Evolutionary conservation across 1,284 basidiomycete genomes (phyloP).

Genomic region (Pascua sp.): DNA sequence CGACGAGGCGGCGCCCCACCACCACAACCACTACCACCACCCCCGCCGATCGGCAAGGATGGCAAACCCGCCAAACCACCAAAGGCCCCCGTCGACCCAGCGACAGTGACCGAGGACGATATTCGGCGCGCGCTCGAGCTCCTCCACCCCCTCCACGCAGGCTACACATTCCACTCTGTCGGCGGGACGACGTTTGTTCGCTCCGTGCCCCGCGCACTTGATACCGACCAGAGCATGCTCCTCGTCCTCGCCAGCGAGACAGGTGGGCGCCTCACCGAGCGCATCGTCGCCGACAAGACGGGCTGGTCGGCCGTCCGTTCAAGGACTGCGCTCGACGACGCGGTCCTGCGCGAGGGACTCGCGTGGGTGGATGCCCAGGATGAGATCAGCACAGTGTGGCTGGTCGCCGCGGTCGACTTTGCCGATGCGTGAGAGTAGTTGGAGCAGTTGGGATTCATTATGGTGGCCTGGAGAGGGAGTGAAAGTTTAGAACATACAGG

Average conservation of each 20-base stretch:
- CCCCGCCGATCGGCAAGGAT: not conserved
- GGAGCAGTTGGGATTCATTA: not conserved
- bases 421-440: conserved; percentile 11
- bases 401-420: conserved; percentile 39
- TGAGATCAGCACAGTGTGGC: conserved; percentile 29
- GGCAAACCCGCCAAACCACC: no score
- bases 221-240: conserved; percentile 73
- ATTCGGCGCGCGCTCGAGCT: conserved; percentile 80
- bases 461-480: not conserved
- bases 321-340: conserved; percentile 75
- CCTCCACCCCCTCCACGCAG: conserved; percentile 78
- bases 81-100: not conserved
- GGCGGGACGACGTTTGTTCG: conserved; percentile 33
- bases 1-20: conserved; percentile 44
- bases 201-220: conserved; percentile 60
- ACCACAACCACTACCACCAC: not conserved
- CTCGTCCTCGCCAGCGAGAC: conserved; percentile 67
- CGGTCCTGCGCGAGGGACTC: conserved; percentile 81
- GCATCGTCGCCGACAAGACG: conserved; percentile 54
- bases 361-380: conserved; percentile 93
- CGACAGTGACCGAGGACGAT: conserved; percentile 69
- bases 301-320: conserved; percentile 78
- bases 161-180: conserved; percentile 68
- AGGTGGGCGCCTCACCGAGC: conserved; percentile 63
- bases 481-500: not conserved